These are phyloP conservation scores for Rasamsonia emersonii DNA, from an alignment of 2,329 filamentous ascomycete species.

Conservation along the genomic window DNA sequence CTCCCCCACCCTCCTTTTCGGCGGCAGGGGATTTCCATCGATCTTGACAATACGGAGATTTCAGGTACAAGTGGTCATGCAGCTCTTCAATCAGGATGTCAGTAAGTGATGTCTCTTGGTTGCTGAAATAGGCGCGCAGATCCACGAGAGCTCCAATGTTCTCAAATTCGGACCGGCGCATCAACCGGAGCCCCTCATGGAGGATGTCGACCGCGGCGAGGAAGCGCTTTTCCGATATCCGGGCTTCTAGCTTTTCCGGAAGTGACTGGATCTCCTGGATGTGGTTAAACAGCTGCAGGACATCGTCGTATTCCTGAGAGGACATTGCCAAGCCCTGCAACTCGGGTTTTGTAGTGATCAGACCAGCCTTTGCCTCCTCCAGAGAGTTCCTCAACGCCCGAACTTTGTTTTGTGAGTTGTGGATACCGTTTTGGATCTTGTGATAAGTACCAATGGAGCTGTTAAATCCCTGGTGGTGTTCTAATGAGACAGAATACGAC, in stretches of 20 bases:
- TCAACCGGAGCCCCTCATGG: conserved; percentile 73
- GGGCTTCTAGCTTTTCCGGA: conserved; percentile 84
- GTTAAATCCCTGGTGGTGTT: conserved; percentile 98
- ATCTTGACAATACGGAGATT: conserved; percentile 94
- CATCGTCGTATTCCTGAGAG: conserved; percentile 82
- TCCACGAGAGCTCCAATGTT: conserved; percentile 83
- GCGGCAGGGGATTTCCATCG: conserved; percentile 70
- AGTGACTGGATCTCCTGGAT: conserved; percentile 83
- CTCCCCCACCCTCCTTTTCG: conserved; percentile 23
- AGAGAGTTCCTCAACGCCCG: conserved; percentile 76
- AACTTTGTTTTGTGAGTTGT: conserved; percentile 77
- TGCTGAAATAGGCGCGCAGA: conserved; percentile 76
- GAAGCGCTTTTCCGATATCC: conserved; percentile 94
- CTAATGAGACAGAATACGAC: conserved; percentile 35
- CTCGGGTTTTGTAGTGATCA: conserved; percentile 81
- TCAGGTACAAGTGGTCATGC: conserved; percentile 93
- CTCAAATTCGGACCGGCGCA: conserved; percentile 81
- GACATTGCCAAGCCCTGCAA: conserved; percentile 80
- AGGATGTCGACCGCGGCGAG: conserved; percentile 85
- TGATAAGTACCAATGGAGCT: conserved; percentile 98
- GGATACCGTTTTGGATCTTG: conserved; percentile 92
- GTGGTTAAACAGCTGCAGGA: conserved; percentile 73
- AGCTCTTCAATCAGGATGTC: conserved; percentile 96
- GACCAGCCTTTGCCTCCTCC: conserved; percentile 65
- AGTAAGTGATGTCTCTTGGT: conserved; percentile 84